Conservation (phyloP, 441 rosid genomes). For the Syzygium malaccense region DNA sequence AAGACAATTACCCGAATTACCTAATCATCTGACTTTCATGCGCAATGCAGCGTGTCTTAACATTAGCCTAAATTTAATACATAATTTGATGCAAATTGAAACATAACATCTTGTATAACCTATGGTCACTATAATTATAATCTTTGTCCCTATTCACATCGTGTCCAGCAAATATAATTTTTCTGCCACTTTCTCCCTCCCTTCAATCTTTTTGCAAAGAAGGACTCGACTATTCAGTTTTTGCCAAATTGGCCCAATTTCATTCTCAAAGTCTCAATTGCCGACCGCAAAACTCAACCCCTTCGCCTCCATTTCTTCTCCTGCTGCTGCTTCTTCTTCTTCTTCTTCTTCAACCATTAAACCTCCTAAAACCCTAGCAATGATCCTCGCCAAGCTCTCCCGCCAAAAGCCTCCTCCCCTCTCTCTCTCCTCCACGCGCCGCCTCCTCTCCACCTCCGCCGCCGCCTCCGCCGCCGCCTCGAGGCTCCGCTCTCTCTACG, state of each 20-base stretch:
- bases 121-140: too few species aligned
- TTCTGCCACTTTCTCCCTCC: not conserved
- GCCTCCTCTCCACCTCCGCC: constrained; percentile 6
- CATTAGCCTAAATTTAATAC: too few species aligned
- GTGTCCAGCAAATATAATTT: not conserved
- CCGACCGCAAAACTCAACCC: not conserved
- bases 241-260: not conserved
- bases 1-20: too few species aligned
- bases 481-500: constrained; percentile 2
- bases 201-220: not conserved
- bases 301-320: not conserved
- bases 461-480: constrained; percentile 30
- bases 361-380: not conserved
- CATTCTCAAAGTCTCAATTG: not conserved
- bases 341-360: not conserved
- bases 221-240: not conserved
- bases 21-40: too few species aligned
- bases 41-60: too few species aligned
- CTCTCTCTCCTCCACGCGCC: constrained; percentile 14
- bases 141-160: not conserved
- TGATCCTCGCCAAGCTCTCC: constrained; percentile 37
- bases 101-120: too few species aligned
- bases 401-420: constrained; percentile 29
- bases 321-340: not conserved
- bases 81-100: too few species aligned